Base-by-base conservation (phyloP, 2,329 filamentous ascomycete species). In the Xylariaceae sp. region DNA sequence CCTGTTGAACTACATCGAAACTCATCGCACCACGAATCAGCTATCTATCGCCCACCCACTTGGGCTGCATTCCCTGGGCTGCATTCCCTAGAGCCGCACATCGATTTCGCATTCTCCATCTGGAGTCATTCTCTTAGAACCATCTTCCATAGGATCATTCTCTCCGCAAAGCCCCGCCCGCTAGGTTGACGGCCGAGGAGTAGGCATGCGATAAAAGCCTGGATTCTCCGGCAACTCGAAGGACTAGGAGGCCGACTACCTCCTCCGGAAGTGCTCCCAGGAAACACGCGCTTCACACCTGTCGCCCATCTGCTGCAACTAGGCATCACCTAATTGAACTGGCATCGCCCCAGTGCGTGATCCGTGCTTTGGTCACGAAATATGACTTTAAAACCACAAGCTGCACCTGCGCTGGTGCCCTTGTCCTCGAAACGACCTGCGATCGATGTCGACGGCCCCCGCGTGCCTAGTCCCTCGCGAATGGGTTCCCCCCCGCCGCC, bases 401-500 rank as follows among this genome's bases (percentile, higher is more conserved):
- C 48, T 7, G 38, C 42, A 29, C 47, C 50, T 21, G 41, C 46
- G 35, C 37, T 55, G 48, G 54, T 47, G 41, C 43, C 52, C 9
- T 36, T 45, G 37, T 47, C 59, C 23, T 42, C 54, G 34, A 60
- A 61, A 52, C 54, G 59, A 51, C 34, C 58, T 38, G 52, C 54
- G 41, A 34, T 56, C 50, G 52, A 69, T 50, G 50, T 59, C 38
- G 50, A 54, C 44, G 52, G 61, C 59, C 54, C 63, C 28, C 50
- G 61, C 28, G 43, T 53, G 30, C 55, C 55, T 33, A 59, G 56
- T 32, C 59, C 66, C 21, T 54, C 56, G 37, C 64, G 66, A 43
- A 60, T 63, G 41, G 57, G 63, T 27, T 71, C 69, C 27, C 68
- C 70, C 31, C 69, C 66, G 19, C 65, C 65, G 23, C 56, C 63